Evolutionary conservation across 257 asterid genomes (phyloP), one percentile per base, ranked within the genome.

Genomic region (Solanum commersonii): DNA sequence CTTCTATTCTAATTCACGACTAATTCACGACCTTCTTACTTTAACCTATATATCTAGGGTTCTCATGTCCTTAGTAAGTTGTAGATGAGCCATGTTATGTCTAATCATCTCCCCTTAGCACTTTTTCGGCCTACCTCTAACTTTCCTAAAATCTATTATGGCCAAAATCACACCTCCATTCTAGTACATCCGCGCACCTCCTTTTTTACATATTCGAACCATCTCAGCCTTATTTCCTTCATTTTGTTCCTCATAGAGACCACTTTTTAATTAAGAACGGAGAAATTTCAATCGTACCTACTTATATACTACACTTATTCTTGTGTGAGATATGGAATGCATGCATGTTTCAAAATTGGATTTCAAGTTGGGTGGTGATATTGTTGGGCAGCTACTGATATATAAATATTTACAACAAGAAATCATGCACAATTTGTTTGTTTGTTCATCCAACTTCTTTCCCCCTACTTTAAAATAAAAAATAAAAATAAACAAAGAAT

Each of bases 331-430:
- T 44, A 44, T 79, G 37, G 59, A 13, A 46, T 44, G 85, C 34
- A 72, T 71, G 16, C 6, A 34, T 38, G 42, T 42, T 16, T 49
- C 37, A 42, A 78, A 4, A 25, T 40, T 38, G 13, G 33, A 78
- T 42, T 40, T 4, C 37, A 13, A 78, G 63, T 79, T 79, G 85
- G 67, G 5, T 79, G 67, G 85, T 79, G 85, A 49, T 49, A 79
- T 16, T 44, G 67, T 44, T 79, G 85, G 85, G 84, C 10, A 79
- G 67, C 38, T 79, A 79, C 65, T 78, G 35, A 7, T 42, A 15
- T 38, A 2, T 38, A 38, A 49, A 49, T 49, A 44, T 44, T 44
- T 79, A 44, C 29, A n/a, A 40, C 84, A 78, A 78, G 63, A 42
- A 71, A 78, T 6, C 34, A 42, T 25, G 35, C 85, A 27, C 67